Conservation (phyloP, 345 rosid genomes). For the Leavenworthia alabamica region DNA sequence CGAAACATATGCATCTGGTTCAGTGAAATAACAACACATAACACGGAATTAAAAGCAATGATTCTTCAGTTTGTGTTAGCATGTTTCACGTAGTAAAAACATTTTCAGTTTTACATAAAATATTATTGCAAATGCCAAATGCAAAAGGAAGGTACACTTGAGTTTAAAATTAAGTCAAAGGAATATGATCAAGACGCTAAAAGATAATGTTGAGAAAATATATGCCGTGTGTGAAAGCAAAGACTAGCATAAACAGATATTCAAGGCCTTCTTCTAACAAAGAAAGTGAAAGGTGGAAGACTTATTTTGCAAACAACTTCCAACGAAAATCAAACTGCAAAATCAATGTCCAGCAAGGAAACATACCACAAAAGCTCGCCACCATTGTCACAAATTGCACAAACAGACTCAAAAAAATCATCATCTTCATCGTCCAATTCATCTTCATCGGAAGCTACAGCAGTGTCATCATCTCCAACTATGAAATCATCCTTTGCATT, state of each 20-base stretch:
- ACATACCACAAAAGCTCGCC: conserved; percentile 68
- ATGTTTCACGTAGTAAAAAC: neutral
- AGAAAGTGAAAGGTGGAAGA: conserved; percentile 7
- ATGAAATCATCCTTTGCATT: conserved; percentile 40
- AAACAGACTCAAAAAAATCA: conserved; percentile 60
- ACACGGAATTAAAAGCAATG: neutral
- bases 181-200: neutral
- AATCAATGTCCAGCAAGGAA: conserved; percentile 15
- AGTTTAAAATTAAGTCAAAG: too few species aligned
- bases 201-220: neutral
- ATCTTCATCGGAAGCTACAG: conserved; percentile 35
- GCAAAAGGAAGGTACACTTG: neutral
- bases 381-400: conserved; percentile 89
- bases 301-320: conserved; percentile 6
- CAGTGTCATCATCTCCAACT: conserved; percentile 50
- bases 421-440: conserved; percentile 42
- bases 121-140: neutral
- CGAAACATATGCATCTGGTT: conserved; percentile 15
- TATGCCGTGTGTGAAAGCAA: neutral
- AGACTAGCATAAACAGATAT: neutral
- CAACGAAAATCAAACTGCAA: conserved; percentile 7
- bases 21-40: conserved; percentile 4
- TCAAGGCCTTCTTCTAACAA: neutral
- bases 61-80: conserved; percentile 3
- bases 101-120: neutral